Evolutionary conservation across 176 grass and related monocot genomes (phyloP).

Genomic region (Oryza glaberrima): DNA sequence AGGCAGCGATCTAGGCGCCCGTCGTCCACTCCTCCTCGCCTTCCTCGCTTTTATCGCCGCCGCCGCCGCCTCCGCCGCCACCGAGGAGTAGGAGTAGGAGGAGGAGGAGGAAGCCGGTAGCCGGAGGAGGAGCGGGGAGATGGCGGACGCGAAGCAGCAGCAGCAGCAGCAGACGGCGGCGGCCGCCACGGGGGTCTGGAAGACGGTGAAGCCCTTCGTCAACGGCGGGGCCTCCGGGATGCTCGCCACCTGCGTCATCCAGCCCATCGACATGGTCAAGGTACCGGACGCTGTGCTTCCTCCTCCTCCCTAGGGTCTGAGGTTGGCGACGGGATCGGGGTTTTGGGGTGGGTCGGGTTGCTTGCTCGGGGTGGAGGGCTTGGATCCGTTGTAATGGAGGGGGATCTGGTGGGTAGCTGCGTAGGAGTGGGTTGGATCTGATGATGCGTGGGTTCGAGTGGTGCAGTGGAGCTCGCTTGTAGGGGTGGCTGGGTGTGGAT

Average conservation of each 20-base stretch:
- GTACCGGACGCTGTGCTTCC: no score
- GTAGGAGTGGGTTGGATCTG: slow-evolving; percentile 28
- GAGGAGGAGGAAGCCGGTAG: neutral
- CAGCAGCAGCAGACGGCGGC: slow-evolving; percentile 35
- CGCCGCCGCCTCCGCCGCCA: slow-evolving; percentile 16
- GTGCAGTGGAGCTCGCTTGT: neutral
- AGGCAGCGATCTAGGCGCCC: slow-evolving; percentile 28
- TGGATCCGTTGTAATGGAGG: slow-evolving; percentile 25
- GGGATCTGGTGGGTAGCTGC: neutral
- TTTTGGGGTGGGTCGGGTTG: neutral
- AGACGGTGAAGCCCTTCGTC: slow-evolving; percentile 71
- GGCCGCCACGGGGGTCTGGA: slow-evolving; percentile 55
- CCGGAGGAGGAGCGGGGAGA: slow-evolving; percentile 20
- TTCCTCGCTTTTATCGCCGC: slow-evolving; percentile 15
- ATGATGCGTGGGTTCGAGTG: neutral
- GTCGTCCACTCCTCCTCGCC: neutral
- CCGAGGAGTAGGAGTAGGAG: neutral
- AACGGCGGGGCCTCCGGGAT: slow-evolving; percentile 78
- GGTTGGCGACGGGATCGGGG: neutral
- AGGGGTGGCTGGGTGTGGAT: neutral
- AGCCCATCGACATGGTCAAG: slow-evolving; percentile 98
- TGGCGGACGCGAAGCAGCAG: slow-evolving; percentile 63
- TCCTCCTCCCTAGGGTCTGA: no score
- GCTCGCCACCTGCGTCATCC: slow-evolving; percentile 85
- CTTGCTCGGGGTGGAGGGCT: no score